These are phyloP conservation scores for Rhizopus arrhizus DNA, from an alignment of 371 early-diverging fungal species.

Conservation along the genomic window DNA sequence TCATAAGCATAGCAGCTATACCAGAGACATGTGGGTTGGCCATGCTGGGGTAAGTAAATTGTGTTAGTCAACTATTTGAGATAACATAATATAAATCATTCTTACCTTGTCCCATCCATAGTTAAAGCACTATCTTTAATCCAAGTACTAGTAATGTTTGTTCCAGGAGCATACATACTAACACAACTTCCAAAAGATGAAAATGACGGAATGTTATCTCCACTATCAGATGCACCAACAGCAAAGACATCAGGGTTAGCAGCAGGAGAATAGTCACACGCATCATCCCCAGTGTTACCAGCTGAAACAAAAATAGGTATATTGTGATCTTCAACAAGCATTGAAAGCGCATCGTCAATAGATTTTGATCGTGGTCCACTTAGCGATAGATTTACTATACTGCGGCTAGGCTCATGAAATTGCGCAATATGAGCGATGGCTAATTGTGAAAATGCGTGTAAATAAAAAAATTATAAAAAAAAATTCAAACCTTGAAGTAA, in stretches of 20 bases:
- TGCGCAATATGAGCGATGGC: slow-evolving; percentile 35
- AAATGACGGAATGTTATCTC: slow-evolving; percentile 53
- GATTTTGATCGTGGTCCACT: slow-evolving; percentile 51
- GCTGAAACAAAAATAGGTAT: slow-evolving; percentile 68
- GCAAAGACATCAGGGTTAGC: slow-evolving; percentile 64
- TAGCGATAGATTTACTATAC: slow-evolving; percentile 61
- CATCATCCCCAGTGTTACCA: slow-evolving; percentile 67
- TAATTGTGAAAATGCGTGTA: background rate
- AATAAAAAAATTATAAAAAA: background rate
- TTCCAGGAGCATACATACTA: slow-evolving; percentile 58
- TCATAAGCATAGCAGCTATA: slow-evolving; percentile 50
- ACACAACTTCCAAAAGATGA: slow-evolving; percentile 63
- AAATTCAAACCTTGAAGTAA: slow-evolving; percentile 27
- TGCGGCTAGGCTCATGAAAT: slow-evolving; percentile 30
- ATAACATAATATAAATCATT: background rate
- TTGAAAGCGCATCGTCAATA: slow-evolving; percentile 45
- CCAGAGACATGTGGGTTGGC: slow-evolving; percentile 72
- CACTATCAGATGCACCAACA: slow-evolving; percentile 62
- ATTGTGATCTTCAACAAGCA: slow-evolving; percentile 42
- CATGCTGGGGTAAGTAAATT: slow-evolving; percentile 46
- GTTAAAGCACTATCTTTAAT: slow-evolving; percentile 33
- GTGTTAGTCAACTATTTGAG: background rate
- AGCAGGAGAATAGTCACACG: slow-evolving; percentile 74
- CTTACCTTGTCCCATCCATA: slow-evolving; percentile 67
- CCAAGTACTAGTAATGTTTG: slow-evolving; percentile 58